Evolutionary conservation across 345 rosid genomes (phyloP).

Genomic region (Citrus australasica): DNA sequence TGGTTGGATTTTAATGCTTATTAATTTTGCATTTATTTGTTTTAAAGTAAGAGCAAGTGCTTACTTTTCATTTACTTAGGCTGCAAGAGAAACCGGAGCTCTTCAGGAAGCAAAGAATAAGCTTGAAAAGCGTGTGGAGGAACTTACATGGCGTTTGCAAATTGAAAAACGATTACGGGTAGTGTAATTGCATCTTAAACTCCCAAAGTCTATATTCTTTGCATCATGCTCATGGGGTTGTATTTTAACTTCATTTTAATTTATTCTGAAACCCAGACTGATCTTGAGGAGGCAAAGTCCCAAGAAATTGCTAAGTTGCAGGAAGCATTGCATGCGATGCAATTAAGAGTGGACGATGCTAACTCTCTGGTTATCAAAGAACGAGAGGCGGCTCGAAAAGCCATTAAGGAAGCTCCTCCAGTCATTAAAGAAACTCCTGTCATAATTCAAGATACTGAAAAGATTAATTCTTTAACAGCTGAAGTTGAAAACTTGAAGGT

Average conservation of each 20-base stretch:
- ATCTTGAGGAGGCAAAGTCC: slow-evolving; percentile 84
- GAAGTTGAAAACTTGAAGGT: slow-evolving; percentile 84
- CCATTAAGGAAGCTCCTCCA: slow-evolving; percentile 77
- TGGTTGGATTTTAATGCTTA: slow-evolving; percentile 47
- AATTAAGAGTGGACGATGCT: slow-evolving; percentile 56
- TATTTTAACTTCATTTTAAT: slow-evolving; percentile 9
- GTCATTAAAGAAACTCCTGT: slow-evolving; percentile 76
- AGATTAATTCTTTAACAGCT: slow-evolving; percentile 49
- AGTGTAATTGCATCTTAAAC: slow-evolving; percentile 18
- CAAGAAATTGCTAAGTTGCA: slow-evolving; percentile 77
- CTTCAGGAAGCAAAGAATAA: slow-evolving; percentile 93
- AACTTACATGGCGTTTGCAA: slow-evolving; percentile 94
- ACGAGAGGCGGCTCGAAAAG: slow-evolving; percentile 78
- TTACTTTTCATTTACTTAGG: slow-evolving; percentile 38
- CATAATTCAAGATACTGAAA: slow-evolving; percentile 75
- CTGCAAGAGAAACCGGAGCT: slow-evolving; percentile 95
- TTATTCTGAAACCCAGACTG: slow-evolving; percentile 49
- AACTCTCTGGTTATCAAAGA: slow-evolving; percentile 62
- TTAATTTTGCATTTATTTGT: not conserved
- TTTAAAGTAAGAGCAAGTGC: slow-evolving; percentile 12
- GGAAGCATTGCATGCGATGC: slow-evolving; percentile 60
- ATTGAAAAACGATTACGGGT: slow-evolving; percentile 95
- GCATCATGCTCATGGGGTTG: slow-evolving; percentile 11
- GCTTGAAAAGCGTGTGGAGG: slow-evolving; percentile 97
- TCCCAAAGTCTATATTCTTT: slow-evolving; percentile 6